These are phyloP conservation scores for Taiozyma onychis DNA, from an alignment of 1,139 yeast genomes.

Conservation along the genomic window DNA sequence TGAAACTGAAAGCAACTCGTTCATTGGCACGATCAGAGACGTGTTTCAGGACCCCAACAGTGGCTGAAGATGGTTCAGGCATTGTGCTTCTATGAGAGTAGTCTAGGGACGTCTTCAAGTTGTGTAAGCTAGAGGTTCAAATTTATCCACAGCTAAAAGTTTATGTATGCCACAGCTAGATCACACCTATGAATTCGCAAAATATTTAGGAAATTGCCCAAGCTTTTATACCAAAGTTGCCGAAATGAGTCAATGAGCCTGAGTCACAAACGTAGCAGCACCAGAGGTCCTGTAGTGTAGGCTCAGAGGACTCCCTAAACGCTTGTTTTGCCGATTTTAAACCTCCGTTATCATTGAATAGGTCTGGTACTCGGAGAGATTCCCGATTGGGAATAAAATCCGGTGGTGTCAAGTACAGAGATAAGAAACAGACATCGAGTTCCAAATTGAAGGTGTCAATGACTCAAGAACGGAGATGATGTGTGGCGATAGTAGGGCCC, in stretches of 20 bases:
- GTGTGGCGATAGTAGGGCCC: no score
- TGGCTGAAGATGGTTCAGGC: neutral
- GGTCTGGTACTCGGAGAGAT: neutral
- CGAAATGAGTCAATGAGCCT: neutral
- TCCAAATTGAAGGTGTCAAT: no score
- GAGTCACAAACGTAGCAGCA: neutral
- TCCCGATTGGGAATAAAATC: neutral
- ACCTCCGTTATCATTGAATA: neutral
- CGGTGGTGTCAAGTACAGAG: neutral
- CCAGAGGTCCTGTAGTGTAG: no score
- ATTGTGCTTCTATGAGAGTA: neutral
- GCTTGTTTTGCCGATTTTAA: neutral
- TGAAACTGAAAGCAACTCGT: constrained; percentile 14
- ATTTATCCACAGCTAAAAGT: no score
- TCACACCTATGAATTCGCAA: neutral
- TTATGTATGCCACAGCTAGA: neutral
- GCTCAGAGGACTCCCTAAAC: neutral
- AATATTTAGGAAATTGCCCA: neutral
- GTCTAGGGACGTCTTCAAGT: no score
- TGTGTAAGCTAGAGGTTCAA: no score
- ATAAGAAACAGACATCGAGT: neutral
- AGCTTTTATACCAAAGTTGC: neutral
- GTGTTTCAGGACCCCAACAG: constrained; percentile 9
- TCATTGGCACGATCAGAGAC: constrained; percentile 15
- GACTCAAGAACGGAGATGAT: no score